A percentile compares a stretch with the other conserved stretches of the same genome.
Conservation (phyloP, 495 filamentous ascomycete species). For the Podospora appendiculata region DNA sequence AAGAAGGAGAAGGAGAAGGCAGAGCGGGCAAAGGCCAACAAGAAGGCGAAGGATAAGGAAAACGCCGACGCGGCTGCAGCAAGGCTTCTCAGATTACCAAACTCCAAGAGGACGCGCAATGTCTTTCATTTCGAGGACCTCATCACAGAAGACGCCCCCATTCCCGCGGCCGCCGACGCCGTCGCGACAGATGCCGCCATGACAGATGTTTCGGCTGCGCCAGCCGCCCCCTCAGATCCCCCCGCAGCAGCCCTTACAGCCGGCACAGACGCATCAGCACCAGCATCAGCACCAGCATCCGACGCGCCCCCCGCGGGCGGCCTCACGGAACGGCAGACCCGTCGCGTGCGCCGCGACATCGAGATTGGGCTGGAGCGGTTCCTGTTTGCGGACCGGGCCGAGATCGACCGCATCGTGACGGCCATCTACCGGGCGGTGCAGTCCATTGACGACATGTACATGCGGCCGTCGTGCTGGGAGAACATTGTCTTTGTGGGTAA, state of each 20-base stretch:
- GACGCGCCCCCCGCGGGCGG: background rate
- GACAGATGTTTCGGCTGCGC: background rate
- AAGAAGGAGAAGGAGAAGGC: slow-evolving; percentile 87
- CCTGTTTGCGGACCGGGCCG: slow-evolving; percentile 61
- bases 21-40: slow-evolving; percentile 48
- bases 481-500: slow-evolving; percentile 81
- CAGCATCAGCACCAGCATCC: background rate
- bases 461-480: slow-evolving; percentile 83
- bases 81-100: slow-evolving; percentile 60
- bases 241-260: background rate
- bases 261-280: slow-evolving; percentile 3
- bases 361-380: slow-evolving; percentile 87
- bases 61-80: slow-evolving; percentile 46
- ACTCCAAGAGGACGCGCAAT: slow-evolving; percentile 68
- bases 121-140: slow-evolving; percentile 80
- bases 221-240: slow-evolving; percentile 5
- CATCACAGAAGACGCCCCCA: slow-evolving; percentile 49
- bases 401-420: slow-evolving; percentile 73
- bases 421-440: slow-evolving; percentile 76
- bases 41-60: slow-evolving; percentile 47
- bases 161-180: slow-evolving; percentile 32
- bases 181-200: background rate
- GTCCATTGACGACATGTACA: slow-evolving; percentile 67
- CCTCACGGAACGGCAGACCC: slow-evolving; percentile 27
- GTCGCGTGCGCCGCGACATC: slow-evolving; percentile 58